A percentile compares a stretch with the other conserved stretches of the same genome.
phyloP scores from a whole-genome alignment of 2,329 filamentous ascomycete genomes.

The Colletotrichum noveboracense region DNA sequence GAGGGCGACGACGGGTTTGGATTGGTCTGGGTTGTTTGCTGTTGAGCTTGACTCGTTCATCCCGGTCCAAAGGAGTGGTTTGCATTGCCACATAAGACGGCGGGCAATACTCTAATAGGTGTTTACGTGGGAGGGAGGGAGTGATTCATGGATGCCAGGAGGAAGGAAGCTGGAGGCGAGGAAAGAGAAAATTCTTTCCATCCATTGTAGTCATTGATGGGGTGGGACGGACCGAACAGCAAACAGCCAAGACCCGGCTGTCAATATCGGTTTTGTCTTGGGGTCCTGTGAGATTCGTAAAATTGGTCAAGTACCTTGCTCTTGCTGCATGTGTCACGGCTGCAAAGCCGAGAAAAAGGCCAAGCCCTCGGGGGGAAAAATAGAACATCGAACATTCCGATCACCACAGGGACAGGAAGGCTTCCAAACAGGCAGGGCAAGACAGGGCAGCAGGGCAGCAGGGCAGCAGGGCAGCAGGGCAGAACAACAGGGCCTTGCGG shows the following conservation, averaged over 20 bases:
- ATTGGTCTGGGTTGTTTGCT: background rate
- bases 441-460: background rate
- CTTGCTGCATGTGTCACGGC: slow-evolving; percentile 6
- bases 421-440: background rate
- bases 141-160: background rate
- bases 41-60: slow-evolving; percentile 13
- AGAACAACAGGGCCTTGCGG: background rate
- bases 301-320: background rate
- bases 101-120: background rate
- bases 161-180: background rate
- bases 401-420: slow-evolving; percentile 20
- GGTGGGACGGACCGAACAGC: background rate
- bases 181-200: background rate
- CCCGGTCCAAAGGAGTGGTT: background rate
- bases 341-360: slow-evolving; percentile 8
- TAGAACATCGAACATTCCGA: slow-evolving; percentile 17
- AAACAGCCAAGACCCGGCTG: background rate
- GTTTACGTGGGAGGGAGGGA: background rate
- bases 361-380: background rate
- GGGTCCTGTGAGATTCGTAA: background rate
- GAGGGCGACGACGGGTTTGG: slow-evolving; percentile 6
- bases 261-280: background rate
- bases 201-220: background rate
- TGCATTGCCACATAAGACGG: slow-evolving; percentile 1
- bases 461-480: background rate